Evolutionary conservation across 768 basidiomycete genomes (phyloP).

Genomic region (Collybia mongolica): DNA sequence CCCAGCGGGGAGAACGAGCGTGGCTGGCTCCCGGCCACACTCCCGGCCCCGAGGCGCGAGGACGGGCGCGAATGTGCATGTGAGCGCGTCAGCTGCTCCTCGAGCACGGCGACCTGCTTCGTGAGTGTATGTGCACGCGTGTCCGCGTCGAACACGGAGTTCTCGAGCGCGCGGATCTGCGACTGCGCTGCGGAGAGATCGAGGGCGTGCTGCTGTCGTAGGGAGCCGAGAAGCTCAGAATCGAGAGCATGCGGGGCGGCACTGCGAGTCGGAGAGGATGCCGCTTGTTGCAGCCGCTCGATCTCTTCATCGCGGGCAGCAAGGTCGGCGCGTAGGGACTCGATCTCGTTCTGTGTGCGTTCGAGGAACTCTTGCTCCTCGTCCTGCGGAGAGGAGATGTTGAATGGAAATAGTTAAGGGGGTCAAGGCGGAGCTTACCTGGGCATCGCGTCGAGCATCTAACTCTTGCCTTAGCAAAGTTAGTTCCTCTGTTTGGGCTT

Average conservation of each 20-base stretch:
- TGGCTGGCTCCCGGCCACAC: too few species aligned
- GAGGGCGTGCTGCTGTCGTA: conserved; percentile 74
- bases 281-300: conserved; percentile 50
- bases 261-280: conserved; percentile 37
- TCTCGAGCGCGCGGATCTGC: conserved; percentile 75
- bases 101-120: conserved; percentile 61
- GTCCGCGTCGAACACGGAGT: conserved; percentile 70
- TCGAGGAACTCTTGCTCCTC: conserved; percentile 66
- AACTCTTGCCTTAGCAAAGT: conserved; percentile 51
- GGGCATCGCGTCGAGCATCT: conserved; percentile 38
- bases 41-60: conserved; percentile 32
- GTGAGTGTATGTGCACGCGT: conserved; percentile 65
- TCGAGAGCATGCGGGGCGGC: conserved; percentile 55
- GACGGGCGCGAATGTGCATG: conserved; percentile 44
- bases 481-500: conserved; percentile 54
- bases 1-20: conserved; percentile 49
- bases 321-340: conserved; percentile 64
- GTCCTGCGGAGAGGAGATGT: conserved; percentile 30
- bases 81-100: conserved; percentile 59
- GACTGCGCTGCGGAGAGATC: conserved; percentile 82
- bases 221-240: conserved; percentile 69
- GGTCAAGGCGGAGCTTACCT: conserved; percentile 26
- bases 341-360: conserved; percentile 68
- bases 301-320: conserved; percentile 65
- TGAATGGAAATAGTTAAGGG: conserved; percentile 1